These are phyloP conservation scores for Hymenoscyphus infarciens DNA, from an alignment of 2,329 filamentous ascomycete species.

Conservation along the genomic window DNA sequence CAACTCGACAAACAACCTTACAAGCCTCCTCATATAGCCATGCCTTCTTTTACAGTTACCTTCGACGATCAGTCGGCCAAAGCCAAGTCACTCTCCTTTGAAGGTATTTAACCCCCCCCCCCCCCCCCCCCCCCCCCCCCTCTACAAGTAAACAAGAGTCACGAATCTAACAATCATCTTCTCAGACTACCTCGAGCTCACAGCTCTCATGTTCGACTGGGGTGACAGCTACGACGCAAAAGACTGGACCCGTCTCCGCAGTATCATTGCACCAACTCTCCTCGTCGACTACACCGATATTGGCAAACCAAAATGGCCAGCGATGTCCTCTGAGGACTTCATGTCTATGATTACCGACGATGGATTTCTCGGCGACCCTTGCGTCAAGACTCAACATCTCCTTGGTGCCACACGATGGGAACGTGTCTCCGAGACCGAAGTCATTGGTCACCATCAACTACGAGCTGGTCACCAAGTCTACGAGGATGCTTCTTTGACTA, in stretches of 20 bases:
- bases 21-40: not conserved
- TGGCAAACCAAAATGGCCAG: conserved; percentile 56
- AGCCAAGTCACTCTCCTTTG: conserved; percentile 15
- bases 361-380: conserved; percentile 56
- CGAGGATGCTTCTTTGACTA: conserved; percentile 18
- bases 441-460: conserved; percentile 45
- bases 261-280: conserved; percentile 28
- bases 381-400: conserved; percentile 63
- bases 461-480: conserved; percentile 28
- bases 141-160: not conserved
- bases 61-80: conserved; percentile 13
- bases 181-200: conserved; percentile 48
- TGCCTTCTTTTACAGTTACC: conserved; percentile 20
- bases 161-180: conserved; percentile 1
- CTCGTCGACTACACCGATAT: conserved; percentile 62
- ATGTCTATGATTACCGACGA: conserved; percentile 55
- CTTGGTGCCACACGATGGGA: conserved; percentile 58
- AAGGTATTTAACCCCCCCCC: conserved; percentile 3
- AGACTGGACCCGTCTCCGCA: conserved; percentile 28
- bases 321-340: conserved; percentile 60
- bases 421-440: conserved; percentile 53
- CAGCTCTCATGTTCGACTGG: conserved; percentile 55
- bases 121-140: too few relatives aligned
- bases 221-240: conserved; percentile 64
- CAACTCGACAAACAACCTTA: not conserved